Evolutionary conservation across 768 basidiomycete genomes (phyloP), one percentile per base, ranked within the genome.

Genomic region (Suillus tomentosus): DNA sequence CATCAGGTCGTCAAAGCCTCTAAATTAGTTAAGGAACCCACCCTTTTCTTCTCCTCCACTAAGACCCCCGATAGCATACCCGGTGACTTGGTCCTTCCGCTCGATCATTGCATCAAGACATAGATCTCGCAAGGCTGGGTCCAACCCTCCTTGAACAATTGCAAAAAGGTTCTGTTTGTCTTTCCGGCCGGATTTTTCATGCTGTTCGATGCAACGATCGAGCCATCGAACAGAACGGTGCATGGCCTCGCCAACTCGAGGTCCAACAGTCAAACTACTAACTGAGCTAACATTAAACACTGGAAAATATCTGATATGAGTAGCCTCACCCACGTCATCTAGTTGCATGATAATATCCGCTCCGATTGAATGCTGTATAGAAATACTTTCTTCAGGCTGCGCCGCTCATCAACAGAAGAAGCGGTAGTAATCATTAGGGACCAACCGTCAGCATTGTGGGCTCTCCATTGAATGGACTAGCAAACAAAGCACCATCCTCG

Each of bases 301-400:
- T 45, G 17, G 13, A 3, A 47, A 15, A 34, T 11, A 60, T 56
- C 37, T 22, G 54, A 1, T 58, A 31, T 0, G 31, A 61, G 57
- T 43, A 45, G 51, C 78, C 88, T 74, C 69, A 90, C 92, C 92
- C 59, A 95, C 94, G 75, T 95, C 94, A 73, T 95, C 94, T 19
- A 95, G 82, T 73, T 94, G 94, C 95, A 96, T 96, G 65, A 96
- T 94, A 65, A 96, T 96, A 73, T 96, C 94, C 34, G 89, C 92
- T 6, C 94, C 94, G 50, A 96, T 95, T 9, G 89, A 82, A 71
- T 96, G 95, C 72, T 96, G 94, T 70, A 94, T 91, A 17, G 87
- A 86, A 48, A 96, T 95, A 69, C 91, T 93, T 79, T 95, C 91
- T 77, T 96, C 94, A 40, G 95, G 94, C 90, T 94, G 62, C 24